These are phyloP conservation scores for Mucor saturninus DNA, from an alignment of 371 early-diverging fungal species.

Conservation along the genomic window DNA sequence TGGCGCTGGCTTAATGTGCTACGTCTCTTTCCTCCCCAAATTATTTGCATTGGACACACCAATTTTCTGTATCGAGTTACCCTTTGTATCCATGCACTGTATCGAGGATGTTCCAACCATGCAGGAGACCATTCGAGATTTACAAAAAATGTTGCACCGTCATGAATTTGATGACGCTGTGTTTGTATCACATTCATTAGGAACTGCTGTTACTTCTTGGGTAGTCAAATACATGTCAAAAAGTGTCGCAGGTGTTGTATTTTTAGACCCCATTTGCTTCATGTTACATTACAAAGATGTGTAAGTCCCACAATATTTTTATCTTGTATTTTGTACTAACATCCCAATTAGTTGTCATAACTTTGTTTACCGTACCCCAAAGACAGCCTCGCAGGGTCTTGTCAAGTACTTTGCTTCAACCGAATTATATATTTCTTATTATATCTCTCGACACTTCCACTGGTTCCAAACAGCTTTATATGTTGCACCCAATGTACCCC, in stretches of 20 bases:
- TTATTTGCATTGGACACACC: constrained; percentile 56
- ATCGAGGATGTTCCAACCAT: constrained; percentile 64
- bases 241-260: constrained; percentile 54
- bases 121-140: constrained; percentile 62
- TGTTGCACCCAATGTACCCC: constrained; percentile 30
- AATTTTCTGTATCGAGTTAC: constrained; percentile 71
- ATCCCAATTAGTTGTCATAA: constrained; percentile 51
- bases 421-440: constrained; percentile 71
- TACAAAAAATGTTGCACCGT: constrained; percentile 62
- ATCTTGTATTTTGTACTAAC: neutral
- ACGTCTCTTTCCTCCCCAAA: constrained; percentile 54
- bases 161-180: constrained; percentile 64
- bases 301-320: constrained; percentile 17
- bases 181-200: constrained; percentile 74
- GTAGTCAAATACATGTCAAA: constrained; percentile 50
- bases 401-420: constrained; percentile 71
- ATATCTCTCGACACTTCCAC: constrained; percentile 68
- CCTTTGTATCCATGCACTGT: constrained; percentile 72
- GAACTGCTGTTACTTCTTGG: constrained; percentile 64
- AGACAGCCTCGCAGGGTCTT: constrained; percentile 64
- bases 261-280: constrained; percentile 76
- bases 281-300: constrained; percentile 68
- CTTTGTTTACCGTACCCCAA: constrained; percentile 70
- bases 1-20: constrained; percentile 67
- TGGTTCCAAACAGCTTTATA: constrained; percentile 68